Base-by-base conservation (phyloP, 73 alveolate genomes). In the Effrenium voratum region DNA sequence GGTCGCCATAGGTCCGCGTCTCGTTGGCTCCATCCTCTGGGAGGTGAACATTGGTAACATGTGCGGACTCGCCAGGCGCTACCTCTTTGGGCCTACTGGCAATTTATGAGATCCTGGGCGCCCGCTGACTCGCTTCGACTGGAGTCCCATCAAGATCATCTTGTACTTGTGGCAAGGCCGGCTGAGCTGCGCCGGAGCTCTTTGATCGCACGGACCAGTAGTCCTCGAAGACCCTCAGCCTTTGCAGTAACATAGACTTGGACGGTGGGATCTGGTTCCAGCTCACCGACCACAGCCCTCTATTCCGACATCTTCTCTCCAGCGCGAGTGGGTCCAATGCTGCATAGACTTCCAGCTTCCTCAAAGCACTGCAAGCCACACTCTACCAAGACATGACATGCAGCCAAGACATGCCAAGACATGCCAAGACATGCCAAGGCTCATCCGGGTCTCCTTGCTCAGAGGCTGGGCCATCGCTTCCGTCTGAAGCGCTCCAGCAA, bases 331-430 rank as follows among this genome's bases (percentile, higher is more conserved):
- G 87, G 83, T 90, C 97, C 73, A 90, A 55, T 13, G 97, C 40
- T 22, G 88, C 87, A n/a, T 90, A 90, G 41, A 76, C 97, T 38
- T 90, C 88, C 87, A 90, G 44, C 40, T 90, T 90, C 97, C 97
- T 90, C 22, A 30, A 36, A 26, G 93, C 12, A 24, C 0, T n/a
- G 15, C 8, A 40, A 52, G 8, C 63, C 26, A 52, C 63, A n/a
- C n/a, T n/a, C n/a, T n/a, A n/a, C n/a, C n/a, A 57, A 57, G 28
- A 22, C 72, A 57, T 57, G n/a, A 22, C 72, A n/a, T 30, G n/a
- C 72, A 57, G 28, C 16, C 28, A 57, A 57, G 28, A 57, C 16
- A 22, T 57, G 72, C 72, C 72, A 57, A 30, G 28, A n/a, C n/a
- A n/a, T n/a, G n/a, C n/a, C n/a, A n/a, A n/a, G n/a, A n/a, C n/a